Base-by-base conservation (phyloP, 192 early-diverging fungal species). In the Backusella macrospora region DNA sequence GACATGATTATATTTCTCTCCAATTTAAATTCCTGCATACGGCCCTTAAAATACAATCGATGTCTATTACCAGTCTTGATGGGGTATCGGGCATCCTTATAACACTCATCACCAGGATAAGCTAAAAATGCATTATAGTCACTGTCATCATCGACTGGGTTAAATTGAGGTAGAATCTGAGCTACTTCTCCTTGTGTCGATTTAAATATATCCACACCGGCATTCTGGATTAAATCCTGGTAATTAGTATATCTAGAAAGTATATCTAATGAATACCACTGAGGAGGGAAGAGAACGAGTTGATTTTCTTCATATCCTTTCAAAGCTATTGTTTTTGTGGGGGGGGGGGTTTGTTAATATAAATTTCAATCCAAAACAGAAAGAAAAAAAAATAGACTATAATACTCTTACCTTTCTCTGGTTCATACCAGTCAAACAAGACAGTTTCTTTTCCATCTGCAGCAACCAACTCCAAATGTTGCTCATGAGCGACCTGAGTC, bases 371-470 rank as follows among this genome's bases (percentile, higher is more conserved):
- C 29, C 29, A 34, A 34, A 12, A 34, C 26, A 37, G 34, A n/a
- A 62, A 52, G 48, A 39, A 72, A 16, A 9, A 67, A 45, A 45
- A 8, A n/a, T n/a, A n/a, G n/a, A n/a, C n/a, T n/a, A n/a, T n/a
- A n/a, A n/a, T n/a, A n/a, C 34, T 13, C 23, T 52, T 40, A 78
- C 76, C 86, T 64, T 90, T 82, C 62, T 80, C 77, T 1, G 95
- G 95, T 2, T 80, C 82, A 39, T 90, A 74, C 95, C 95, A 96
- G 23, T 86, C 82, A 65, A 91, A 67, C 1, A 75, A 40, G 9
- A 86, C 82, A 0, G 89, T 86, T 73, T 96, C 93, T 47, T 76
- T 71, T 1, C 91, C 83, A 82, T 90, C 88, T 21, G 85, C 76
- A n/a, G 82, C 59, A 38, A 77, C 49, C 8, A 74, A 29, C 68